Percentiles rank a stretch among this genome's conserved stretches.
Conservation (phyloP, 2,329 filamentous ascomycete species). For the Aspergillus fructus region DNA sequence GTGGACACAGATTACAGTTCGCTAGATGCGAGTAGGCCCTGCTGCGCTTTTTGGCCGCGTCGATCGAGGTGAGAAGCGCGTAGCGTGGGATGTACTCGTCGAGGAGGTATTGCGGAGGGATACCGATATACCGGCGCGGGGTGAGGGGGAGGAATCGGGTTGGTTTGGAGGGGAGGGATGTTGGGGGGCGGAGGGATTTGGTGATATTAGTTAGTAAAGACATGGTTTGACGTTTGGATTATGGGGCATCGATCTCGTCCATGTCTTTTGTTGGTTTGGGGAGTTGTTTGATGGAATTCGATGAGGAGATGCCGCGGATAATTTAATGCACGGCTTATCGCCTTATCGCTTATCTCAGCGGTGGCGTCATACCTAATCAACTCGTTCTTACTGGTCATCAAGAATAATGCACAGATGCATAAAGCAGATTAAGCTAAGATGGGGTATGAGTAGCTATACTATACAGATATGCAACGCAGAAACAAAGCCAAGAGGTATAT, state of each 20-base stretch:
- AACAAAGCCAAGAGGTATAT: not conserved
- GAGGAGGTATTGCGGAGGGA: conserved; percentile 67
- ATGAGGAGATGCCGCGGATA: not conserved
- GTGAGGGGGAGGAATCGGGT: conserved; percentile 5
- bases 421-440: not conserved
- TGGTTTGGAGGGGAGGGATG: not conserved
- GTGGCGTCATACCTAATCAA: conserved; percentile 12
- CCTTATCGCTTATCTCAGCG: conserved; percentile 18
- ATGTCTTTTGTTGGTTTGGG: not conserved
- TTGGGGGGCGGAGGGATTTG: not conserved
- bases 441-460: not conserved
- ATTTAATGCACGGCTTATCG: not conserved
- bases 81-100: conserved; percentile 74
- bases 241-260: not conserved
- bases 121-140: conserved; percentile 43
- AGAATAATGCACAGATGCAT: not conserved
- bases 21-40: conserved; percentile 71
- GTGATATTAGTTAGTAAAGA: not conserved
- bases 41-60: conserved; percentile 72
- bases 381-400: not conserved
- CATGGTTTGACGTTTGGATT: not conserved
- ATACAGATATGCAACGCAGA: not conserved
- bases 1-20: conserved; percentile 79
- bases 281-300: not conserved
- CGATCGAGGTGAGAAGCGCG: conserved; percentile 64